A percentile compares a stretch with the other conserved stretches of the same genome.
phyloP scores from a whole-genome alignment of 2,329 filamentous ascomycete genomes.

The Diplodia corticola region DNA sequence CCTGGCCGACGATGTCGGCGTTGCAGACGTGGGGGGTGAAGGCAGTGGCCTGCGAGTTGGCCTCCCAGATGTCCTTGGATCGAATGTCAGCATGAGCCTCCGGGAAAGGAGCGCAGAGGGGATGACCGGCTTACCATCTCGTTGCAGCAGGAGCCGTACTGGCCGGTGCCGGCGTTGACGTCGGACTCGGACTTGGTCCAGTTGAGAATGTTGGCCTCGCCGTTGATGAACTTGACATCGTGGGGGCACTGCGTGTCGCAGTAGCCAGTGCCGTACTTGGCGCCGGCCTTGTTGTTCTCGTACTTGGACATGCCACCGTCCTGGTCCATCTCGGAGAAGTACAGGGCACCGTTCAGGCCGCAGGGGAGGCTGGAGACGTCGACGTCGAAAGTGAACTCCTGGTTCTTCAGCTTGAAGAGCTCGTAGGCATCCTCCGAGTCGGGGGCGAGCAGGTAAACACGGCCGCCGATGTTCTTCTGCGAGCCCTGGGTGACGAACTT shows the following conservation, averaged over 20 bases:
- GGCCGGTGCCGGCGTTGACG: conserved; percentile 54
- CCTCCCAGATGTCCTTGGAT: conserved; percentile 63
- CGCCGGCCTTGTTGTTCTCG: conserved; percentile 52
- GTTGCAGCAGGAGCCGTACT: conserved; percentile 59
- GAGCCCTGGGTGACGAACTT: conserved; percentile 58
- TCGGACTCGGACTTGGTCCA: conserved; percentile 57
- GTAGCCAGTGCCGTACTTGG: conserved; percentile 62
- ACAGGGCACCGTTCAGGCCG: conserved; percentile 70
- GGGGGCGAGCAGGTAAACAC: conserved; percentile 45
- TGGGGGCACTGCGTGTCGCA: conserved; percentile 45
- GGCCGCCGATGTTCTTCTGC: conserved; percentile 46
- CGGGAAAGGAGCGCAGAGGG: neutral
- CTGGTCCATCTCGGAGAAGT: conserved; percentile 56
- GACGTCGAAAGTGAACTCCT: conserved; percentile 46
- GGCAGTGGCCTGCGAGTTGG: conserved; percentile 65
- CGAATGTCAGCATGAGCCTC: too few relatives aligned
- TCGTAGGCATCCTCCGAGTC: conserved; percentile 44
- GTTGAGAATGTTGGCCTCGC: conserved; percentile 57
- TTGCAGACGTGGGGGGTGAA: conserved; percentile 67
- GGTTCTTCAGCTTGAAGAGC: conserved; percentile 44
- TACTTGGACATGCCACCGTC: conserved; percentile 60
- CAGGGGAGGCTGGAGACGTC: conserved; percentile 64
- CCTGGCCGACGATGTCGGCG: conserved; percentile 43
- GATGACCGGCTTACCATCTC: neutral
- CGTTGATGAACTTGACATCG: conserved; percentile 56